Conservation (phyloP, 129 eudicot species). For the Smallanthus sonchifolius region DNA sequence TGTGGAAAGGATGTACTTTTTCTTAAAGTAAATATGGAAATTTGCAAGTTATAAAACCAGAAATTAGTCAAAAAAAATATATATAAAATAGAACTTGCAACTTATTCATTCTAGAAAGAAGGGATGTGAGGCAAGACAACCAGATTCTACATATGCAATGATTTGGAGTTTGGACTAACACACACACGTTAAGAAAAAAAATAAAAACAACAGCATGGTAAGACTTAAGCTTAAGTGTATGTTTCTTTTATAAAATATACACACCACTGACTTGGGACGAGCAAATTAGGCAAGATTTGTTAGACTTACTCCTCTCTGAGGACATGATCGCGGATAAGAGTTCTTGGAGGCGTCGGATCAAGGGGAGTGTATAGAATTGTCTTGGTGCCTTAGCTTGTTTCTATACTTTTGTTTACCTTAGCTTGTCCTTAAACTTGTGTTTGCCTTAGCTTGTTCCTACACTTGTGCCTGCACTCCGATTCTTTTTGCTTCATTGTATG, state of each 20-base stretch:
- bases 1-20: neutral
- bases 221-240: neutral
- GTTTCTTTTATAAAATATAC: neutral
- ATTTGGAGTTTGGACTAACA: neutral
- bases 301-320: too few species aligned
- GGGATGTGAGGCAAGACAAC: neutral
- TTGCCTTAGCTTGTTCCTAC: too few species aligned
- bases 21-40: neutral
- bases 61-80: neutral
- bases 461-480: too few species aligned
- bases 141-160: neutral
- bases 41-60: neutral
- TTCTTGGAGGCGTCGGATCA: too few species aligned
- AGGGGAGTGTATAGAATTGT: too few species aligned
- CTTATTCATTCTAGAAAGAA: neutral
- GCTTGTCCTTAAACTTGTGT: too few species aligned
- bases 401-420: too few species aligned
- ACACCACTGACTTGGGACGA: too few species aligned
- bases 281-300: too few species aligned
- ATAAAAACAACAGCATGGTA: neutral
- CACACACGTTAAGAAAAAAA: neutral
- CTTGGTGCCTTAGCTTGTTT: too few species aligned
- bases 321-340: too few species aligned
- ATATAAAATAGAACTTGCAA: neutral
- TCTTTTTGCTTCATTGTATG: too few species aligned